Conservation (phyloP, 179 eudicot genomes). For the Monotropa hypopitys region DNA sequence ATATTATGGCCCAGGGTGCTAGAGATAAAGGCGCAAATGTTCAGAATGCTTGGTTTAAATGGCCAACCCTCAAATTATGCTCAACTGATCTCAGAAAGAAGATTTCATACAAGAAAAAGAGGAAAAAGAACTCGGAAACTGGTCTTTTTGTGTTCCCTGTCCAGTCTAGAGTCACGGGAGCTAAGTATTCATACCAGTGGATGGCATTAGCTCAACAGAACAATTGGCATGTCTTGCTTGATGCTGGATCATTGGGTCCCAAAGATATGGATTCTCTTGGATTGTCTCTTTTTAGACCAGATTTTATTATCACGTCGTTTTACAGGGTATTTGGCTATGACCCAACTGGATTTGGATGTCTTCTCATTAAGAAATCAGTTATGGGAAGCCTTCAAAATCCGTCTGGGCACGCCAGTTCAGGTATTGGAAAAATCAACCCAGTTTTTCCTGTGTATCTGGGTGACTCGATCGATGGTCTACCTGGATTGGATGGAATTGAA, state of each 20-base stretch:
- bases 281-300: conserved; percentile 87
- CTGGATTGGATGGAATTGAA: conserved; percentile 46
- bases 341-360: conserved; percentile 98
- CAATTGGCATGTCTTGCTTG: conserved; percentile 96
- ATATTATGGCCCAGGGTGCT: conserved; percentile 96
- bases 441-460: conserved; percentile 78
- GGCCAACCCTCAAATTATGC: conserved; percentile 94
- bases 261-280: conserved; percentile 99
- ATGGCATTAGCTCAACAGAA: conserved; percentile 98
- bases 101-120: conserved; percentile 68
- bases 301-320: conserved; percentile 91
- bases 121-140: conserved; percentile 79
- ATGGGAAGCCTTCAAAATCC: conserved; percentile 80
- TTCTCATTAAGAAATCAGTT: conserved; percentile 87
- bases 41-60: conserved; percentile 89
- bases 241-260: conserved; percentile 97
- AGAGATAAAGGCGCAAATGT: conserved; percentile 86
- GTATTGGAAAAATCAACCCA: conserved; percentile 86
- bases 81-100: conserved; percentile 89
- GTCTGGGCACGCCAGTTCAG: conserved; percentile 76
- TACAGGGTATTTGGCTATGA: conserved; percentile 90
- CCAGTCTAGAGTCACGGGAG: conserved; percentile 92
- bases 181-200: conserved; percentile 98
- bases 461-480: conserved; percentile 73
- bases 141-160: conserved; percentile 97